Base-by-base conservation (phyloP, 257 asterid species). In the Handroanthus guayacan region DNA sequence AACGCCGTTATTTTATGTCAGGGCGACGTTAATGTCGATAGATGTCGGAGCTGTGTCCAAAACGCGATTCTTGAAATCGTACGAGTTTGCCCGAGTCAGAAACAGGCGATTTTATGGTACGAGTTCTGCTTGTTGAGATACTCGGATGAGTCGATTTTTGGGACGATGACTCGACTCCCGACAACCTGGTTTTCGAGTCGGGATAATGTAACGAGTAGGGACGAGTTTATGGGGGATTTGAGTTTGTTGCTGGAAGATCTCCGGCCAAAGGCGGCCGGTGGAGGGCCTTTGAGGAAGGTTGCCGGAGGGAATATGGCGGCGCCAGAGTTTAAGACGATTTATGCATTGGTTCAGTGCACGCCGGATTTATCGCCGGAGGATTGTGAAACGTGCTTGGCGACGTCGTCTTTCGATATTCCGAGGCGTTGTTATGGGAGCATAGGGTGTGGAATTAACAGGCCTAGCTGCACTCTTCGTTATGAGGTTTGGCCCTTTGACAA, bases 291-390 rank as follows among this genome's bases (percentile, higher is more conserved):
- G 18, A 5, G 37, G 18, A 66, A 66, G 39, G 51, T 44, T 9
- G 71, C 71, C 1, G 71, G 14, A 2, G 56, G 56, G 39, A 66
- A 17, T 5, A 6, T 5, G 16, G 8, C 13, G 5, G 37, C 13
- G n/a, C n/a, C 56, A 0, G 71, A 48, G 0, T 48, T 48, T 12
- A 17, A 41, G 37, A 43, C 71, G 18, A 44, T 68, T 50, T 68
- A 47, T 68, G 74, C 56, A 2, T 4, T 68, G 50, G 78, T 48
- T n/a, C 78, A 74, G 56, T 74, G 78, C 25, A 48, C 78, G 36
- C 78, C 72, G 3, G 78, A 74, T 51, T 62, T 74, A 12, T 11
- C 64, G 20, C 50, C 54, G 2, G 14, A 18, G 18, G 52, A 62
- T 1, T 74, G 78, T 50, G 31, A n/a, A 2, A 4, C 6, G 36